Evolutionary conservation across 140 eudicot genomes (phyloP), one percentile per base, ranked within the genome.

Genomic region (Anethum foeniculum): DNA sequence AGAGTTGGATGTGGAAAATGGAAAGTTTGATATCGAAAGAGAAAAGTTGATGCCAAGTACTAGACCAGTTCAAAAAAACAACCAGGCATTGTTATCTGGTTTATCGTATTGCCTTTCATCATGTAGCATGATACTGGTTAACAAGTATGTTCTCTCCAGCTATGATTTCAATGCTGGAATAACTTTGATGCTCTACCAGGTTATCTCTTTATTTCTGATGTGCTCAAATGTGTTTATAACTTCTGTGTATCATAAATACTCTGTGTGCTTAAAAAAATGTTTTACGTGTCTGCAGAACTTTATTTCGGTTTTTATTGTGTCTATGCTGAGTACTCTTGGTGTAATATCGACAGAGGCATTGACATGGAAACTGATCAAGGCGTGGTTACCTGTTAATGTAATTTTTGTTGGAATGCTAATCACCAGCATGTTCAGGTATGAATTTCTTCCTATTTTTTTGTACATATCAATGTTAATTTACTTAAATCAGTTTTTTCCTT

Each of bases 171-270:
- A 90, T 85, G 99, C 99, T 34, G 99, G 97, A 30, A 95, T 95
- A 79, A 92, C 95, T 80, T 88, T 95, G 90, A 95, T 95, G 99
- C 88, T 95, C 78, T 95, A 92, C 85, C 99, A 95, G 99, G 99
- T 95, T 52, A 69, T 32, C 58, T 83, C 75, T 49, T 73, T 79
- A 19, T 49, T 67, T 67, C 9, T 44, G 77, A 73, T 34, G 46
- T 23, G 75, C 15, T 48, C 49, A 30, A 41, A 30, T 34, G 43
- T 39, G 58, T 64, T 51, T 75, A 6, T 30, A 49, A 65, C 6
- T 44, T 36, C 21, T 7, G 6, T 56, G 23, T 21, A 7, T 80
- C 32, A 52, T n/a, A 44, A 43, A 80, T 30, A 32, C 82, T 47
- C 13, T 43, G 48, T 25, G 62, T 80, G 41, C 58, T 81, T 88